Conservation (phyloP, 345 rosid genomes). For the Durio zibethinus region DNA sequence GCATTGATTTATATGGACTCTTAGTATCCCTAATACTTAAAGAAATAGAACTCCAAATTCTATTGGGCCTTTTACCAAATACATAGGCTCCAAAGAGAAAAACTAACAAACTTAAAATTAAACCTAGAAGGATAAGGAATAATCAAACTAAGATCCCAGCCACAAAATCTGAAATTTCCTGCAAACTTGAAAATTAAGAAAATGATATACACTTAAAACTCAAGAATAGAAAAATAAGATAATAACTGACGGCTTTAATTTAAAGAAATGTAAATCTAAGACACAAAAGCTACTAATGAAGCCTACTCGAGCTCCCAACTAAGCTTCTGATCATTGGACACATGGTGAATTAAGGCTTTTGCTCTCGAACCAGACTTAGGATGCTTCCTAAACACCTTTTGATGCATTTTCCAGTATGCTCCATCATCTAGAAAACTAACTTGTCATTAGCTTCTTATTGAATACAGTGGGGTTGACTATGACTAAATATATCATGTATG, state of each 20-base stretch:
- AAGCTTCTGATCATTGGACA: not conserved
- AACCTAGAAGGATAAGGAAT: not conserved
- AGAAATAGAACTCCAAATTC: not conserved
- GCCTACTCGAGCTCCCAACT: not conserved
- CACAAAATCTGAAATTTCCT: not conserved
- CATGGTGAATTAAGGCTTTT: not conserved
- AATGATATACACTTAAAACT: not conserved
- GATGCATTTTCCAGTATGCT: not conserved
- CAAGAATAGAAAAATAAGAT: not conserved
- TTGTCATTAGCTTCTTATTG: not conserved
- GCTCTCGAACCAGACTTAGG: not conserved
- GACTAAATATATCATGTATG: not conserved
- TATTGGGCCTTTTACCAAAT: not conserved
- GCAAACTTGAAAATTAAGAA: not conserved
- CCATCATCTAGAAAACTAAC: not conserved
- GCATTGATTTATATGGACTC: not conserved
- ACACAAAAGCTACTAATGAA: not conserved
- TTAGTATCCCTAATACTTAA: not conserved
- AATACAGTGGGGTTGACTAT: not conserved
- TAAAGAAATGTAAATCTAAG: not conserved
- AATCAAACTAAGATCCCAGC: not conserved
- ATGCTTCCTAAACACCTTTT: not conserved
- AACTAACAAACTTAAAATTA: not conserved
- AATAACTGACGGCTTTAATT: not conserved
- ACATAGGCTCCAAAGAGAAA: not conserved